Percentiles rank a stretch among this genome's conserved stretches.
Conservation (phyloP, 305 asterid species). For the Ilex paraguariensis region DNA sequence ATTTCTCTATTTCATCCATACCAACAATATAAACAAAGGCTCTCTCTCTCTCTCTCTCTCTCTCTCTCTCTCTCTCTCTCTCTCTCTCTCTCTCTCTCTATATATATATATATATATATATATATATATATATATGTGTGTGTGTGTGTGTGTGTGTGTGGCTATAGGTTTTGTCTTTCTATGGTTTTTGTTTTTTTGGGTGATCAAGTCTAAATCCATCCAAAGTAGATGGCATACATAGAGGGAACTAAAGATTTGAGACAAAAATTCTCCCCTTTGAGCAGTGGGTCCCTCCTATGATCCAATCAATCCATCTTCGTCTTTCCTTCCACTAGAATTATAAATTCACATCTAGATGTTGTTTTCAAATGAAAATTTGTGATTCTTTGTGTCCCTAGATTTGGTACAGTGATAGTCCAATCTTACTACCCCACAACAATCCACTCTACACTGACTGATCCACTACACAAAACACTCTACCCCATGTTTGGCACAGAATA, state of each 20-base stretch:
- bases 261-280: slow-evolving; percentile 20
- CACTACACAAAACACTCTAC: too few species aligned
- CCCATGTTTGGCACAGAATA: too few species aligned
- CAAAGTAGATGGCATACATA: neutral
- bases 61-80: slow-evolving; percentile 9
- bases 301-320: too few species aligned
- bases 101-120: too few species aligned
- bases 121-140: too few species aligned
- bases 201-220: slow-evolving; percentile 1
- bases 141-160: too few species aligned
- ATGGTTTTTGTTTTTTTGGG: slow-evolving; percentile 24
- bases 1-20: slow-evolving; percentile 9
- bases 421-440: too few species aligned
- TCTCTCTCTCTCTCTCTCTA: slow-evolving; percentile 10
- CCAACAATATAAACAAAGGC: slow-evolving; percentile 12
- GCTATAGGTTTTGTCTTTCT: slow-evolving; percentile 36
- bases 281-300: slow-evolving; percentile 1
- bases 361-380: neutral
- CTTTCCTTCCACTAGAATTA: too few species aligned
- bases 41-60: slow-evolving; percentile 35
- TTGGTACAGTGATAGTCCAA: too few species aligned
- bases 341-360: too few species aligned
- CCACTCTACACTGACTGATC: too few species aligned
- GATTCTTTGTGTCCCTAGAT: slow-evolving; percentile 2
- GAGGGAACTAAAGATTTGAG: slow-evolving; percentile 21